Evolutionary conservation across 2,329 filamentous ascomycete genomes (phyloP).

Genomic region (Lithohypha guttulata): DNA sequence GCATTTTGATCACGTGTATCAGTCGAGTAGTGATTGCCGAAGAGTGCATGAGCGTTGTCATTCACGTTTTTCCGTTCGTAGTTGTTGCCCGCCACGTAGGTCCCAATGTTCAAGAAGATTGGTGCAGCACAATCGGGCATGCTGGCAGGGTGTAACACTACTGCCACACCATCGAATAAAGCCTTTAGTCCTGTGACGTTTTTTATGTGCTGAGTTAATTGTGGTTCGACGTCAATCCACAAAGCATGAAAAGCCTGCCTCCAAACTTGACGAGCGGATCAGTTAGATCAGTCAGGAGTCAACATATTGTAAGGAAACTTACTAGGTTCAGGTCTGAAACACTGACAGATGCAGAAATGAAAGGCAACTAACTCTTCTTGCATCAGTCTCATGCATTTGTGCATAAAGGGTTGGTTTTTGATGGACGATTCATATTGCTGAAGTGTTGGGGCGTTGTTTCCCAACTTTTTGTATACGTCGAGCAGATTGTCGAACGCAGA

Average conservation of each 20-base stretch:
- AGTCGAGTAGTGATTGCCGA: slow-evolving; percentile 8
- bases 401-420: slow-evolving; percentile 14
- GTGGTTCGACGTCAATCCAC: slow-evolving; percentile 21
- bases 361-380: slow-evolving; percentile 20
- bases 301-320: slow-evolving; percentile 6
- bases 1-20: too few relatives aligned
- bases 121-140: too few relatives aligned
- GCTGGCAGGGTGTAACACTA: too few relatives aligned
- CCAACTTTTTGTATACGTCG: slow-evolving; percentile 19
- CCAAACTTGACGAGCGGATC: slow-evolving; percentile 21
- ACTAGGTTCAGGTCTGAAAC: slow-evolving; percentile 19
- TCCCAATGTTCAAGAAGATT: too few relatives aligned
- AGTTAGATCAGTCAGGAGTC: not conserved
- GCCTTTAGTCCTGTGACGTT: slow-evolving; percentile 16
- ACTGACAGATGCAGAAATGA: slow-evolving; percentile 14
- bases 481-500: slow-evolving; percentile 16
- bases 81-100: slow-evolving; percentile 16
- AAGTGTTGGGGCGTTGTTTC: slow-evolving; percentile 20
- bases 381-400: slow-evolving; percentile 12
- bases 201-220: too few relatives aligned
- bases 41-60: not conserved
- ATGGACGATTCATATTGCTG: slow-evolving; percentile 18
- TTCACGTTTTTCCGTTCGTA: slow-evolving; percentile 8
- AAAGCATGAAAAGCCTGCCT: slow-evolving; percentile 21
- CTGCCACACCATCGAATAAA: slow-evolving; percentile 19